These are phyloP conservation scores for Geranium brycei DNA, from an alignment of 345 rosid species.

Conservation along the genomic window DNA sequence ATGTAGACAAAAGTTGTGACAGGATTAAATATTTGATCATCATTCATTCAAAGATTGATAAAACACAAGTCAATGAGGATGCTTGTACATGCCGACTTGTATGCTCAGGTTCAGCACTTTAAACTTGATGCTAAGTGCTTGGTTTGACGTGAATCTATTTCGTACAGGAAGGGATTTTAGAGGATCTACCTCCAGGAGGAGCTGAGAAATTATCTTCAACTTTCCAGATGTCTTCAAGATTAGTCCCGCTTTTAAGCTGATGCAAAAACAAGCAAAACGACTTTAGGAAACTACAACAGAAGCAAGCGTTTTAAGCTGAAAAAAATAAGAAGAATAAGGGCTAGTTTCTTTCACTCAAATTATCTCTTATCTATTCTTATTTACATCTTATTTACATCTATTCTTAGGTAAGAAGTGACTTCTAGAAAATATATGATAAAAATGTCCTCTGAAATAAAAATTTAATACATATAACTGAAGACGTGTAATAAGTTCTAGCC, in stretches of 20 bases:
- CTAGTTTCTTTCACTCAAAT: no score
- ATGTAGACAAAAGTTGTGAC: background rate
- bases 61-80: background rate
- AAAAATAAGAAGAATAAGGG: background rate
- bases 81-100: background rate
- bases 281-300: slow-evolving; percentile 9
- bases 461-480: no score
- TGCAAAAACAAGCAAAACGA: slow-evolving; percentile 15
- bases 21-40: background rate
- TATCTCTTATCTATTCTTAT: no score
- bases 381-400: no score
- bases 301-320: slow-evolving; percentile 5
- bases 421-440: no score
- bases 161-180: background rate
- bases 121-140: slow-evolving; percentile 8
- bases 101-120: background rate
- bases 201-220: slow-evolving; percentile 21
- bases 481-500: no score
- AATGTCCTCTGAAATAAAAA: no score
- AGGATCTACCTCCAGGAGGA: slow-evolving; percentile 30
- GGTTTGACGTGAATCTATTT: background rate
- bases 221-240: slow-evolving; percentile 54
- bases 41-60: background rate
- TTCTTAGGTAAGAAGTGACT: no score
- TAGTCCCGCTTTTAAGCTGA: slow-evolving; percentile 54